Evolutionary conservation across 768 basidiomycete genomes (phyloP).

Genomic region (Panellus pusillus): DNA sequence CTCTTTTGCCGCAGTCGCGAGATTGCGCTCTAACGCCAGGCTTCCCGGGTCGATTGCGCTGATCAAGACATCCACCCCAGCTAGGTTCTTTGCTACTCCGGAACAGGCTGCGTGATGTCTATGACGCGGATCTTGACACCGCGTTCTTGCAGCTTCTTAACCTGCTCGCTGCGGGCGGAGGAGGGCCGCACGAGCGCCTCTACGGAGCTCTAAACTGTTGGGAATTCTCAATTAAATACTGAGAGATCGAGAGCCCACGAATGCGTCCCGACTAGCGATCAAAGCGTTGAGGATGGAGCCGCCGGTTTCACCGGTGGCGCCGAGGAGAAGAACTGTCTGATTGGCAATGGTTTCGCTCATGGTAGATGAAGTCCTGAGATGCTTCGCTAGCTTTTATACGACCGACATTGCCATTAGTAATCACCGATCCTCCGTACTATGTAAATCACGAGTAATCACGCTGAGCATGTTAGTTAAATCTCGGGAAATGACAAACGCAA

Average conservation of each 20-base stretch:
- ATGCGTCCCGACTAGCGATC: neutral
- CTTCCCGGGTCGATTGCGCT: slow-evolving; percentile 9
- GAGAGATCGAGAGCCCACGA: neutral
- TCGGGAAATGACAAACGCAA: no score
- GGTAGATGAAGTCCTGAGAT: no score
- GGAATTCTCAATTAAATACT: neutral
- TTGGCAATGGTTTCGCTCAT: neutral
- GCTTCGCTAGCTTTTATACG: no score
- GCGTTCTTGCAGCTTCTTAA: neutral
- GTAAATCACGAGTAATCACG: no score
- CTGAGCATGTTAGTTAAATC: no score
- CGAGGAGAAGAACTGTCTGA: slow-evolving; percentile 12
- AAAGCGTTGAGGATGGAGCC: slow-evolving; percentile 9
- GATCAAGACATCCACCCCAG: slow-evolving; percentile 14
- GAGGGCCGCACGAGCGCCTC: slow-evolving; percentile 14
- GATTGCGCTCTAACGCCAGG: slow-evolving; percentile 5
- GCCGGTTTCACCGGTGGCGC: slow-evolving; percentile 14
- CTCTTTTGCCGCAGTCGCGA: slow-evolving; percentile 15
- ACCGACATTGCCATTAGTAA: no score
- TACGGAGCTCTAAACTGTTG: neutral
- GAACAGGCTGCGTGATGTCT: slow-evolving; percentile 9
- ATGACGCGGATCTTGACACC: slow-evolving; percentile 11
- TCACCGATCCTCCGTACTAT: no score
- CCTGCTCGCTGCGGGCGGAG: slow-evolving; percentile 2
- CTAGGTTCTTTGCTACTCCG: neutral